Evolutionary conservation across 148 eudicot genomes (phyloP), one percentile per base, ranked within the genome.

Genomic region (Euryodendron excelsum): DNA sequence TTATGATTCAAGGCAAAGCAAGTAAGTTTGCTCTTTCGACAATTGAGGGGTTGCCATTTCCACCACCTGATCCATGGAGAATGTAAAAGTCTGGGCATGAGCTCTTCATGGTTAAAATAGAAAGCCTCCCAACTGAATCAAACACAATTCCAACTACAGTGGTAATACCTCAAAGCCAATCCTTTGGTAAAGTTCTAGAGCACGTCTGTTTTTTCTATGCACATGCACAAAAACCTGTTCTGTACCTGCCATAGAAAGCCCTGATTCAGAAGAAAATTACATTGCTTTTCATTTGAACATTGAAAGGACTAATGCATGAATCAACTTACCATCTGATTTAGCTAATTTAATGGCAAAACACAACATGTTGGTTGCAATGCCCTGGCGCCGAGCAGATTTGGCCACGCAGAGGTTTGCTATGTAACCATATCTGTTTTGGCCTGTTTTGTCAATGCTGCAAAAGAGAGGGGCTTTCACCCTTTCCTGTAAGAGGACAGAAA

Each of bases 301-400:
- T 5, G n/a, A 21, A 68, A 60, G 3, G 4, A 56, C 44, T 2
- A 18, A 28, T 45, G 50, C 36, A 39, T 36, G 18, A 30, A 45
- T 52, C 20, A 14, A 63, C 78, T 76, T 77, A 92, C 98, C 97
- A 39, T 86, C 69, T 1, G 72, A 76, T 84, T 87, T 86, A 64
- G 97, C 97, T 50, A 85, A 84, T 62, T 81, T 59, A 23, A 92
- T 76, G 27, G 98, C 96, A 56, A 89, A 88, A 69, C 59, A 79
- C 87, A 94, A 52, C 98, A 94, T 94, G 86, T 84, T 92, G 53
- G 64, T 82, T 67, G 92, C 98, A 71, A 94, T 87, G 23, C 98
- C 94, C 75, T 85, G 87, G 50, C 97, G 89, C 0, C 97, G 92
- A 14, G 96, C 90, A 45, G 91, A 83, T 81, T 88, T 94, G 2